phyloP scores from a whole-genome alignment of 179 eudicot species.

The Gypsophila paniculata region DNA sequence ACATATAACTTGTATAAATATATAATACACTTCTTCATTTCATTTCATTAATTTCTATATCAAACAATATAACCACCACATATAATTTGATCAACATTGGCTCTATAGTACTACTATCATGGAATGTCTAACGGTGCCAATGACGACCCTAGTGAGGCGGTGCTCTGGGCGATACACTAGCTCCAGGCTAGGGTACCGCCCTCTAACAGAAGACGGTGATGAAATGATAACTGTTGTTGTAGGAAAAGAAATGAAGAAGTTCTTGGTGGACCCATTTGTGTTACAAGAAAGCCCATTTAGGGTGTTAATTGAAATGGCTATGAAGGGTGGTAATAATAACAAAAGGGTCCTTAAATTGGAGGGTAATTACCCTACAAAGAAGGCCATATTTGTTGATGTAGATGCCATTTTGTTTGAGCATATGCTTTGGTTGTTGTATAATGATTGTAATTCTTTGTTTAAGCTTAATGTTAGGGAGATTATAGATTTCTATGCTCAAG shows the following conservation, averaged over 20 bases:
- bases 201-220: constrained; percentile 25
- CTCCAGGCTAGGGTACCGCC: constrained; percentile 42
- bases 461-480: constrained; percentile 68
- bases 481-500: constrained; percentile 66
- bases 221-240: constrained; percentile 59
- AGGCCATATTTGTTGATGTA: constrained; percentile 58
- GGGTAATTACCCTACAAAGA: constrained; percentile 2
- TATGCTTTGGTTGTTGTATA: constrained; percentile 75
- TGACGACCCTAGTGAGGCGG: constrained; percentile 35
- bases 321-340: constrained; percentile 23
- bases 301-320: constrained; percentile 47
- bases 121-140: constrained; percentile 57
- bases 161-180: constrained; percentile 26
- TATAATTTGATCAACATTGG: background rate
- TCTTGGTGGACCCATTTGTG: constrained; percentile 56
- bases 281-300: constrained; percentile 51
- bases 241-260: constrained; percentile 58
- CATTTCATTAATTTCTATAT: background rate
- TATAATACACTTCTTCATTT: constrained; percentile 16
- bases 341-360: constrained; percentile 13
- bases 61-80: background rate
- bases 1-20: constrained; percentile 7
- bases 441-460: constrained; percentile 49
- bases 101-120: constrained; percentile 14
- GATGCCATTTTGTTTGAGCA: constrained; percentile 81